Evolutionary conservation across 164 flowering plant species (phyloP).

Genomic region (Tetrastigma voinierianum): DNA sequence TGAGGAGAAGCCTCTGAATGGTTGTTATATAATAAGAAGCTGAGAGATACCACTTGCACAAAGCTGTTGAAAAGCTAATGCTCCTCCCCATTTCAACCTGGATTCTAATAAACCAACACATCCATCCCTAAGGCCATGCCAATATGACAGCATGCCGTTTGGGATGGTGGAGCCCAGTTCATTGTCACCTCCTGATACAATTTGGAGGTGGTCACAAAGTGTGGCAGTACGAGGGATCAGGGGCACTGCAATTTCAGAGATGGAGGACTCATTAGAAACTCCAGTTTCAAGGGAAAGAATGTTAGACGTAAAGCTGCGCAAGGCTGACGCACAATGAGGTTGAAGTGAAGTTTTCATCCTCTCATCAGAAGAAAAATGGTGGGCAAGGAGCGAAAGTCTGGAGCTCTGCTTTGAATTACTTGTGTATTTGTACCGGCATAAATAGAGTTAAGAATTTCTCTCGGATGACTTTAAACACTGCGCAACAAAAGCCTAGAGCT

Average conservation of each 20-base stretch:
- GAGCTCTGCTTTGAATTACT: constrained; percentile 66
- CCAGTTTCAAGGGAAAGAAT: constrained; percentile 77
- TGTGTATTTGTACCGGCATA: constrained; percentile 84
- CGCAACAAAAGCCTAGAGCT: constrained; percentile 32
- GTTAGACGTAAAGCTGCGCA: constrained; percentile 91
- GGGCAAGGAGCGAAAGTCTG: constrained; percentile 71
- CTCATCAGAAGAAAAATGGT: constrained; percentile 66
- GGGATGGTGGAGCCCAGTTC: constrained; percentile 18
- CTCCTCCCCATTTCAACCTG: constrained; percentile 85
- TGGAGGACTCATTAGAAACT: constrained; percentile 46
- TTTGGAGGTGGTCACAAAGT: constrained; percentile 65
- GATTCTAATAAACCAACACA: constrained; percentile 79
- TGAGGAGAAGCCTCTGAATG: constrained; percentile 24
- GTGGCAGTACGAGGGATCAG: constrained; percentile 80
- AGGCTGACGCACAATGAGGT: constrained; percentile 72
- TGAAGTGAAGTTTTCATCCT: constrained; percentile 39
- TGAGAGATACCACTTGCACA: constrained; percentile 84
- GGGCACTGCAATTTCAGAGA: constrained; percentile 70
- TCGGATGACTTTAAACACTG: constrained; percentile 71
- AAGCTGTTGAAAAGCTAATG: constrained; percentile 77
- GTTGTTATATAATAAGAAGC: constrained; percentile 52
- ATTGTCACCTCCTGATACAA: constrained; percentile 30
- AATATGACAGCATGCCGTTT: constrained; percentile 55
- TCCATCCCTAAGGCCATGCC: constrained; percentile 92
- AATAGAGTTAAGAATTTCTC: constrained; percentile 72